Evolutionary conservation across 805 yeast species (phyloP).

Genomic region (Lipomyces starkeyi): DNA sequence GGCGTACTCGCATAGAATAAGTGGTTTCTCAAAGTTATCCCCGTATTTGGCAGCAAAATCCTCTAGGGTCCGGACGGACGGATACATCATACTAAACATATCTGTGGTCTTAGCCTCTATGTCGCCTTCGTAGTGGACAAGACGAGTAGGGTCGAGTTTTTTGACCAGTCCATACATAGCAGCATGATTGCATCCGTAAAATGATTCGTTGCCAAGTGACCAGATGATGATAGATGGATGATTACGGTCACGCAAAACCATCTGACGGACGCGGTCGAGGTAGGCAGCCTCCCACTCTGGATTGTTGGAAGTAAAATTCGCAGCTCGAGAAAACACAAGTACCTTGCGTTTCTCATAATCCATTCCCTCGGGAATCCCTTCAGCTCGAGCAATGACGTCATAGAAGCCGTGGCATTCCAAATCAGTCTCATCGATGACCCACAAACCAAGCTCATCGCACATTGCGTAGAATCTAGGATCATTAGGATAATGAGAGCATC

Average conservation of each 20-base stretch:
- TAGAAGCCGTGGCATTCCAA: conserved; percentile 49
- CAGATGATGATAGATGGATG: conserved; percentile 49
- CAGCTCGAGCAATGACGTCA: conserved; percentile 23
- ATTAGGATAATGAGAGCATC: conserved; percentile 50
- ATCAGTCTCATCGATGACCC: conserved; percentile 50
- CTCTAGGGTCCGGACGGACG: conserved; percentile 41
- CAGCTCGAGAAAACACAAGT: conserved; percentile 37
- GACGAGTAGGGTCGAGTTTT: conserved; percentile 43
- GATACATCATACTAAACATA: conserved; percentile 48
- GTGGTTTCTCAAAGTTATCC: conserved; percentile 42
- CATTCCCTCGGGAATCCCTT: conserved; percentile 15
- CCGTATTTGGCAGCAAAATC: conserved; percentile 37
- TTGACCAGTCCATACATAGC: conserved; percentile 45
- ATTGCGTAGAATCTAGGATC: conserved; percentile 47
- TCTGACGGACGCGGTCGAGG: conserved; percentile 46
- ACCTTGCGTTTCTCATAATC: conserved; percentile 33
- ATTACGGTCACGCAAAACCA: conserved; percentile 47
- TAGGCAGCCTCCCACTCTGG: conserved; percentile 47
- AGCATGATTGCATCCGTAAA: conserved; percentile 47
- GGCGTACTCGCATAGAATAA: conserved; percentile 49
- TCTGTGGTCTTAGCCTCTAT: conserved; percentile 43
- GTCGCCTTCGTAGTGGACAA: conserved; percentile 49
- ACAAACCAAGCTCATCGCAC: conserved; percentile 47
- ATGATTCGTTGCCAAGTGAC: conserved; percentile 52
- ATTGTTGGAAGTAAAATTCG: conserved; percentile 45